phyloP scores from a whole-genome alignment of 768 basidiomycete genomes.

The Coprinopsis sp. region DNA sequence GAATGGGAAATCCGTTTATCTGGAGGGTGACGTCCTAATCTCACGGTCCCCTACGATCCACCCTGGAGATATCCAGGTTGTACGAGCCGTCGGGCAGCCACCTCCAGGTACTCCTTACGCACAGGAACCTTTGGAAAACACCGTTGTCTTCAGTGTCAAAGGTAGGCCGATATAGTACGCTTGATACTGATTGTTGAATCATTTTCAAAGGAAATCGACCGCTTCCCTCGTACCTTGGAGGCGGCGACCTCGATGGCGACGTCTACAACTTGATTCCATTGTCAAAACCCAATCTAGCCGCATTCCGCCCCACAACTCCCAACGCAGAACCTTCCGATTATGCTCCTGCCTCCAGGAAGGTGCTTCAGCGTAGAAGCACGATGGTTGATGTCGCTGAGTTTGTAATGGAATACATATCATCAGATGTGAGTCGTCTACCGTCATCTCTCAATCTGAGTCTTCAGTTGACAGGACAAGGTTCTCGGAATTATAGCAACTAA shows the following conservation, averaged over 20 bases:
- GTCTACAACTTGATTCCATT: constrained; percentile 50
- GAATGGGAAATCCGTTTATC: constrained; percentile 35
- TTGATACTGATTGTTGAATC: background rate
- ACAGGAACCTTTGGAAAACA: constrained; percentile 50
- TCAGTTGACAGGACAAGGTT: constrained; percentile 37
- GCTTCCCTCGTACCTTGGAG: constrained; percentile 57
- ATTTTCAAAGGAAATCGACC: constrained; percentile 57
- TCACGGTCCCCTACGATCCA: constrained; percentile 67
- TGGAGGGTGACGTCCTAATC: constrained; percentile 52
- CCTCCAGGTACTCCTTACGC: constrained; percentile 48
- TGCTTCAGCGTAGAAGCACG: constrained; percentile 43
- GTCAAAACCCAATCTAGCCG: constrained; percentile 24
- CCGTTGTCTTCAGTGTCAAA: constrained; percentile 58
- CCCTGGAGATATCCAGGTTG: constrained; percentile 64
- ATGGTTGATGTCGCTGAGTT: constrained; percentile 67
- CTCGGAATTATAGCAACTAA: constrained; percentile 59
- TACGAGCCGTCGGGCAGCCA: constrained; percentile 54
- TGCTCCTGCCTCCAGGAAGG: constrained; percentile 39
- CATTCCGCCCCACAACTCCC: constrained; percentile 23
- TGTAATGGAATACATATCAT: constrained; percentile 63
- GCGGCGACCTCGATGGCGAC: constrained; percentile 70
- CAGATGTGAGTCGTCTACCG: constrained; percentile 42
- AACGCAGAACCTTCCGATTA: constrained; percentile 42
- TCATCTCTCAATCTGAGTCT: background rate
- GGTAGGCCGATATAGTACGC: constrained; percentile 32